Conservation (phyloP, 306 rosid species). For the Crotalaria pallida region DNA sequence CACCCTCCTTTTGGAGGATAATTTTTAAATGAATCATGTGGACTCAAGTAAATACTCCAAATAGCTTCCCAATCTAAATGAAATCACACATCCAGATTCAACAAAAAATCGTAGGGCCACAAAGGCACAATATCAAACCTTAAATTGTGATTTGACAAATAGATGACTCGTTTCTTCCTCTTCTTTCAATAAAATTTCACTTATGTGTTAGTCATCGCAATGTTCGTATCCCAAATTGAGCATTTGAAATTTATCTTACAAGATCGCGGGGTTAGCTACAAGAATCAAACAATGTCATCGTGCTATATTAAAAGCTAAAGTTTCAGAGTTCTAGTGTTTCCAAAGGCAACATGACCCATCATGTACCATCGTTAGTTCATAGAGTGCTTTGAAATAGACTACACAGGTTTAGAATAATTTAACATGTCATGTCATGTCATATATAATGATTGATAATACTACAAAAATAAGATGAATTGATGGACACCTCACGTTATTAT, state of each 20-base stretch:
- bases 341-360: no score
- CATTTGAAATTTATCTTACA: background rate
- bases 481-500: no score
- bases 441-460: no score
- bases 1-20: background rate
- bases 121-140: background rate
- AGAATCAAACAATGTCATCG: background rate
- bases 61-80: background rate
- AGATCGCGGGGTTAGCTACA: background rate
- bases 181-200: no score
- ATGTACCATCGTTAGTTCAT: no score
- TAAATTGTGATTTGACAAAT: background rate
- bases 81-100: background rate
- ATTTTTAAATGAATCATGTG: background rate
- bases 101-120: background rate
- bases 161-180: background rate
- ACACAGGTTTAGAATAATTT: no score
- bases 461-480: no score
- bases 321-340: no score
- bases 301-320: background rate
- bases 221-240: slow-evolving; percentile 5
- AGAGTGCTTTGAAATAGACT: no score
- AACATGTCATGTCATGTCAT: no score
- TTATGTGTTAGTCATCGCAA: no score
- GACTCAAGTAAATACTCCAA: background rate